These are phyloP conservation scores for Rhypophila decipiens DNA, from an alignment of 495 filamentous ascomycete species.

Conservation along the genomic window DNA sequence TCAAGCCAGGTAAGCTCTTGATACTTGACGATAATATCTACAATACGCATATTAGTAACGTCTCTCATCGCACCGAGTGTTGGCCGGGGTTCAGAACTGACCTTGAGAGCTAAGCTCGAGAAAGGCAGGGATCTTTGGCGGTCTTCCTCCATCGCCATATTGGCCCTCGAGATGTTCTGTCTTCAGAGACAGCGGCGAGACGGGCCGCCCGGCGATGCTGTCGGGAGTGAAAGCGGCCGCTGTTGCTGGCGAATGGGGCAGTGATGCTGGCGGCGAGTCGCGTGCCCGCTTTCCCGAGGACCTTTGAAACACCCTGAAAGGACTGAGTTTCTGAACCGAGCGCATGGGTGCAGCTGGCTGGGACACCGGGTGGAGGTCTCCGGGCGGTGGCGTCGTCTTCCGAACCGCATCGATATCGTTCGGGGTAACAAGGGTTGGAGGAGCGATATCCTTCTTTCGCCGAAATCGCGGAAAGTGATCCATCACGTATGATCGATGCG, in stretches of 20 bases:
- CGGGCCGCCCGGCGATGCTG: conserved; percentile 17
- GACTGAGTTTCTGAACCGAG: conserved; percentile 21
- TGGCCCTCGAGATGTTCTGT: conserved; percentile 7
- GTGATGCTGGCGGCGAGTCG: conserved; percentile 29
- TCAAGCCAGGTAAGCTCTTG: conserved; percentile 57
- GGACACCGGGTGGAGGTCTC: conserved; percentile 9
- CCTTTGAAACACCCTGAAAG: conserved; percentile 26
- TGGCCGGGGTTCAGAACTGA: conserved; percentile 6
- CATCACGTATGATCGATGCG: too few species aligned
- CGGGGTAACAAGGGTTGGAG: conserved; percentile 8
- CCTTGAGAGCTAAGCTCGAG: conserved; percentile 28
- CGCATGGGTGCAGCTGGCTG: conserved; percentile 11
- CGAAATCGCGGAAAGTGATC: conserved; percentile 21
- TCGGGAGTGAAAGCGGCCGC: conserved; percentile 17
- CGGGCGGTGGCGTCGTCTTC: conserved; percentile 18
- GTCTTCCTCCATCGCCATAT: conserved; percentile 3
- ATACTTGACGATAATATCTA: conserved; percentile 51
- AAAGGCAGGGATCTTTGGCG: conserved; percentile 37
- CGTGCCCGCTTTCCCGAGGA: conserved; percentile 35
- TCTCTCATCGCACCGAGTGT: background rate
- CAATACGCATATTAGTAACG: background rate
- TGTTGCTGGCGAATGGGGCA: conserved; percentile 21
- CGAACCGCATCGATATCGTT: background rate
- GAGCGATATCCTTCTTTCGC: conserved; percentile 18
- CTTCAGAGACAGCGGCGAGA: conserved; percentile 19